These are phyloP conservation scores for Melanomma pulvis-pyrius DNA, from an alignment of 495 filamentous ascomycete species.

Conservation along the genomic window DNA sequence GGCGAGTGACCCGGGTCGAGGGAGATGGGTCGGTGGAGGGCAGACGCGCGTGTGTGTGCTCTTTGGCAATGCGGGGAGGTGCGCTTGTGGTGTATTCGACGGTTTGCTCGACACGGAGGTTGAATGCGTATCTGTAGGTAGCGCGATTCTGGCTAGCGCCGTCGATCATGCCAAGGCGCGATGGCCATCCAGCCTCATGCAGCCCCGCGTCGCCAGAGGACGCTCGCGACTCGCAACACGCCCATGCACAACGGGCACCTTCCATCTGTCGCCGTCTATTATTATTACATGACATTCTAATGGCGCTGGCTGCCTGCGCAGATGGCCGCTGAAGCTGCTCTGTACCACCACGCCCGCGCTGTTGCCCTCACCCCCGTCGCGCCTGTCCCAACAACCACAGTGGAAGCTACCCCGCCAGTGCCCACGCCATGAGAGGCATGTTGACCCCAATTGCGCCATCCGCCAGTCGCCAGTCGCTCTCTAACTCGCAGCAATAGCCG, in stretches of 20 bases:
- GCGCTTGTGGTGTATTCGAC: constrained; percentile 10
- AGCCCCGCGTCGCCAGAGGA: background rate
- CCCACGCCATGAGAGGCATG: constrained; percentile 28
- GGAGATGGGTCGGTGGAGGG: constrained; percentile 1
- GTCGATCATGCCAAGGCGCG: constrained; percentile 20
- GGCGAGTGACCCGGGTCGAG: constrained; percentile 5
- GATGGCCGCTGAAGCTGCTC: background rate
- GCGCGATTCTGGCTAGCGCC: constrained; percentile 27
- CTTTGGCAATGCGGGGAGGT: background rate
- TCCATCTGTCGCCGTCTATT: background rate
- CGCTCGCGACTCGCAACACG: background rate
- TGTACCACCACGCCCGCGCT: background rate
- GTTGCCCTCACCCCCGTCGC: background rate
- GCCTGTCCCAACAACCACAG: background rate
- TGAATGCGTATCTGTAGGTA: constrained; percentile 10
- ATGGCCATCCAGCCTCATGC: background rate
- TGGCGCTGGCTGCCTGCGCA: background rate
- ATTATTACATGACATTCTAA: background rate
- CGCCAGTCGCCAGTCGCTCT: background rate
- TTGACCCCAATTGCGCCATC: background rate
- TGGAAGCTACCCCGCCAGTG: background rate
- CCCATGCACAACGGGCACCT: constrained; percentile 5
- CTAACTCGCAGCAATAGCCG: constrained; percentile 60
- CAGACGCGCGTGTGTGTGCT: background rate
- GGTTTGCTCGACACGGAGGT: constrained; percentile 21